Base-by-base conservation (phyloP, 768 basidiomycete genomes). In the Lactarius hatsudake region DNA sequence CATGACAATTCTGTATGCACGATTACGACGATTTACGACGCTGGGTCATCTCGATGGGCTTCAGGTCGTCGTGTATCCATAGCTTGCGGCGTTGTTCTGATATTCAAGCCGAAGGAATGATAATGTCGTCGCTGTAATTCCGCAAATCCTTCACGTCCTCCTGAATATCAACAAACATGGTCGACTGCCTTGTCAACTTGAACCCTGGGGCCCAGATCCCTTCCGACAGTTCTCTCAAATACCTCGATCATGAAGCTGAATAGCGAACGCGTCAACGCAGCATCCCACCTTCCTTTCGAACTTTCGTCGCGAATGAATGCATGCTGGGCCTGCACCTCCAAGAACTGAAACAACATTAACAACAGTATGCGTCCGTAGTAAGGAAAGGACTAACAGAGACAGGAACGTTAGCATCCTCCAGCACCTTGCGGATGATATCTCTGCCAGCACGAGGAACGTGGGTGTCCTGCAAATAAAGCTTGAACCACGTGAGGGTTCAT, bases 301-400 rank as follows among this genome's bases (percentile, higher is more conserved):
- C 85, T 83, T 72, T 95, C 93, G 75, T 96, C 95, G 6, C 96
- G 87, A 68, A 98, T 89, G 77, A 98, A 98, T 3, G 96, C 96
- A 71, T 98, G 96, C 73, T 98, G 96, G 0, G 96, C 96, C 76
- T 97, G 94, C 17, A 98, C 94, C 76, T 98, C 96, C 66, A 97
- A 79, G 76, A 96, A 95, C 91, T 95, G 74, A 15, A 63, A 42
- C 59, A 26, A 57, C 36, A 15, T 60, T 62, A 61, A 48, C 58
- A 32, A 42, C 58, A 32, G 34, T 10, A 40, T 8, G 36, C 42
- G 38, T 57, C 42, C 28, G 59, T n/a, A 54, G n/a, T 23, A 28
- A 58, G 9, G 36, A 59, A 61, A 53, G 42, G 51, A 80, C 87
- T 71, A 69, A 95, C 94, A 65, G 91, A 88, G 65, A 82, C 82